Evolutionary conservation across 2,329 filamentous ascomycete genomes (phyloP).

Genomic region (Fusarium sarcochroum): DNA sequence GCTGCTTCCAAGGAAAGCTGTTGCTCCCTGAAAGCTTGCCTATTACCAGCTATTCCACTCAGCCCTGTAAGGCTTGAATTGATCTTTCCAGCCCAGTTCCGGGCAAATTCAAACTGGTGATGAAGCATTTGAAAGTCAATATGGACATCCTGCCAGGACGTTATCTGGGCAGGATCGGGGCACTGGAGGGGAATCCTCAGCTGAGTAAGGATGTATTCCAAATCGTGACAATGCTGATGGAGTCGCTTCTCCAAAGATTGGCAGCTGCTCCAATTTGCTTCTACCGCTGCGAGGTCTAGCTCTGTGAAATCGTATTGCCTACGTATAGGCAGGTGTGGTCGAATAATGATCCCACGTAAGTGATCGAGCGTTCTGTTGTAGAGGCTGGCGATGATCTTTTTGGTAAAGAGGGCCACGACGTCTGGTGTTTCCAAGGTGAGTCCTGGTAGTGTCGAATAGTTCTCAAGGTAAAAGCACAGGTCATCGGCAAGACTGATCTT

Average conservation of each 20-base stretch:
- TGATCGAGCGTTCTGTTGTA: slow-evolving; percentile 2
- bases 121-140: slow-evolving; percentile 3
- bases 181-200: background rate
- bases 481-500: background rate
- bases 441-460: background rate
- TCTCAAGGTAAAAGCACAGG: slow-evolving; percentile 1
- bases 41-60: background rate
- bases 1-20: slow-evolving; percentile 3
- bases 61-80: background rate
- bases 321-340: background rate
- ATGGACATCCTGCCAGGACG: background rate
- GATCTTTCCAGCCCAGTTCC: background rate
- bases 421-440: background rate
- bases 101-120: background rate
- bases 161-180: background rate
- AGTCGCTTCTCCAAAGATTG: slow-evolving; percentile 6
- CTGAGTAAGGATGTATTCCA: background rate
- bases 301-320: background rate
- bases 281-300: background rate
- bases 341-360: background rate
- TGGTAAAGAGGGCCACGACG: background rate
- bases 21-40: slow-evolving; percentile 6
- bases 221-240: background rate
- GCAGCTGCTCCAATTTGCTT: slow-evolving; percentile 7
- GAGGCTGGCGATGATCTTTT: slow-evolving; percentile 2